Conservation (phyloP, 2,329 filamentous ascomycete species). For the Colletotrichum sp. region DNA sequence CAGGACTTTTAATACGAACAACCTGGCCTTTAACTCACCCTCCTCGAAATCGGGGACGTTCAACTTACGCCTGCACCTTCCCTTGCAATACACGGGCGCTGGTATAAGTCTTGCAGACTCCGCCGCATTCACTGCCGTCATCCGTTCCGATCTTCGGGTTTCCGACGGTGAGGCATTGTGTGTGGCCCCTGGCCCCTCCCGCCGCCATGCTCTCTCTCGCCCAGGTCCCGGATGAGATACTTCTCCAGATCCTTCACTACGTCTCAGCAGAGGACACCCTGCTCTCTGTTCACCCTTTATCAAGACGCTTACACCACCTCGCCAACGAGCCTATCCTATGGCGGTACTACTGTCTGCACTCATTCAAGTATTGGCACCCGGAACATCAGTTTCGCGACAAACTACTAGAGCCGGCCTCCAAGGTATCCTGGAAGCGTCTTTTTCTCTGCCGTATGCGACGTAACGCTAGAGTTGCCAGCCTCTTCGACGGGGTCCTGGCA, state of each 20-base stretch:
- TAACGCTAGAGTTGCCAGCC: slow-evolving; percentile 54
- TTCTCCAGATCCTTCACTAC: slow-evolving; percentile 77
- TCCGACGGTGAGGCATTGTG: not conserved
- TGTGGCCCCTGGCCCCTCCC: not conserved
- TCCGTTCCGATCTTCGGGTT: not conserved
- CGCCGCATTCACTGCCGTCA: not conserved
- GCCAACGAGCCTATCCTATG: slow-evolving; percentile 79
- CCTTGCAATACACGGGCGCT: not conserved
- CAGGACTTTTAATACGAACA: not conserved
- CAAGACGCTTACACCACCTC: slow-evolving; percentile 67
- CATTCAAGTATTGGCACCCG: slow-evolving; percentile 78
- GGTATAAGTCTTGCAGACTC: not conserved
- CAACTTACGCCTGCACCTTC: not conserved
- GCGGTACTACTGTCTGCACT: slow-evolving; percentile 73
- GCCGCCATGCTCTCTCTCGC: slow-evolving; percentile 40
- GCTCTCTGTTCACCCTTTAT: slow-evolving; percentile 55
- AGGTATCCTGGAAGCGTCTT: slow-evolving; percentile 76
- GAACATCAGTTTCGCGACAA: slow-evolving; percentile 66
- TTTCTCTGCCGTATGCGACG: slow-evolving; percentile 62
- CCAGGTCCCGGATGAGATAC: slow-evolving; percentile 80
- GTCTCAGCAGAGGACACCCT: slow-evolving; percentile 61
- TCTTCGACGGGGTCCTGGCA: slow-evolving; percentile 73
- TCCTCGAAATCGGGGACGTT: not conserved
- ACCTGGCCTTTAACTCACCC: not conserved
- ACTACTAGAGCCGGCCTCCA: slow-evolving; percentile 54